Percentiles rank a stretch among this genome's conserved stretches.
phyloP scores from a whole-genome alignment of 1,139 yeast genomes.

The Saccharomyces pastorianus region DNA sequence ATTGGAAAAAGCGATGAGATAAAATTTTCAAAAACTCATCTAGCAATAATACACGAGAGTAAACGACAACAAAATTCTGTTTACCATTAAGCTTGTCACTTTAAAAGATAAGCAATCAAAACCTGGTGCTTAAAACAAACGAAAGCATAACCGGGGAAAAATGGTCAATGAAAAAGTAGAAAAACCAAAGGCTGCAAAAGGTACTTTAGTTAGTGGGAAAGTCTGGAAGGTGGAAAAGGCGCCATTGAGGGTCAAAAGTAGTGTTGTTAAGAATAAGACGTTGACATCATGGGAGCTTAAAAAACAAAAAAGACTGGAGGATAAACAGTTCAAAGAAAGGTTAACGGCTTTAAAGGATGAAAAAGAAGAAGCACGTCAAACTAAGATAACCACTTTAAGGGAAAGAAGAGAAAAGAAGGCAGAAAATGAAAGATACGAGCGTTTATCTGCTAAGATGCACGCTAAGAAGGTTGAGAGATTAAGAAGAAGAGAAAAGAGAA shows the following conservation, averaged over 20 bases:
- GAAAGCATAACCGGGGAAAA: background rate
- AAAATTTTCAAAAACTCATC: conserved; percentile 1
- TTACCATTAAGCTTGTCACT: background rate
- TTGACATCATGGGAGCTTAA: conserved; percentile 34
- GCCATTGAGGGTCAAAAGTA: conserved; percentile 36
- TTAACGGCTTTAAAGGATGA: conserved; percentile 52
- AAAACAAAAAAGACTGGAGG: conserved; percentile 34
- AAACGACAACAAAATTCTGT: background rate
- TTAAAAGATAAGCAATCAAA: background rate
- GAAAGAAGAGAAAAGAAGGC: conserved; percentile 62
- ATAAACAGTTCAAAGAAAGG: conserved; percentile 37
- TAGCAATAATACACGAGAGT: conserved; percentile 2
- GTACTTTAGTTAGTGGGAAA: conserved; percentile 46
- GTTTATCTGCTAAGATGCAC: conserved; percentile 64
- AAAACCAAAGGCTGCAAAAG: conserved; percentile 25
- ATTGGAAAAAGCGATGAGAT: background rate
- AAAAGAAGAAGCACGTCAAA: conserved; percentile 46
- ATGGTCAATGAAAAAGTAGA: background rate
- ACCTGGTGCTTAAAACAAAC: background rate
- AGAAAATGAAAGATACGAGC: conserved; percentile 67
- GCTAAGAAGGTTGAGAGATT: conserved; percentile 71
- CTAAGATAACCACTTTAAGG: conserved; percentile 46
- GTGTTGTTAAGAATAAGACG: conserved; percentile 32
- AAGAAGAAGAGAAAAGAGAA: conserved; percentile 75
- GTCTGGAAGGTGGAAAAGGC: conserved; percentile 48